Evolutionary conservation across 2,329 filamentous ascomycete species (phyloP).

Genomic region (Elsinoe australis): DNA sequence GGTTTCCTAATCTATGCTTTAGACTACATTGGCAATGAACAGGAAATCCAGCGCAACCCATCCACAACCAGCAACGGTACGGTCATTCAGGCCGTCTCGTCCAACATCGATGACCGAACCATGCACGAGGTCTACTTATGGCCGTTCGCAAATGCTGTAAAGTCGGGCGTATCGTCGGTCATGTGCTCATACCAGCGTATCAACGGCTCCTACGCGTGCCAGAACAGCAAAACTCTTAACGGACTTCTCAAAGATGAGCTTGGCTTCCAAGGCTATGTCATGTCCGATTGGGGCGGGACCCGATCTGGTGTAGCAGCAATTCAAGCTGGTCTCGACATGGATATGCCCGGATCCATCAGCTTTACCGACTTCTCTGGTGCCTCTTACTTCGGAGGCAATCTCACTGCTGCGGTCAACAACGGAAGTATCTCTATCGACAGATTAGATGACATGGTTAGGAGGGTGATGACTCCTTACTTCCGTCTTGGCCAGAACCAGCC

Average conservation of each 20-base stretch:
- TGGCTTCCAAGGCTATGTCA: conserved; percentile 69
- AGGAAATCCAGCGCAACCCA: conserved; percentile 38
- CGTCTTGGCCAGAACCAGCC: conserved; percentile 37
- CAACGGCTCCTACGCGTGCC: conserved; percentile 53
- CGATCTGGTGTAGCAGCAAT: conserved; percentile 36
- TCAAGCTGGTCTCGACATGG: conserved; percentile 44
- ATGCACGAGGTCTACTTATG: conserved; percentile 71
- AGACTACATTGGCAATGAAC: conserved; percentile 49
- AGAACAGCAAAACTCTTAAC: conserved; percentile 70
- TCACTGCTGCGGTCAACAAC: conserved; percentile 35
- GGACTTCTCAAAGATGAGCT: conserved; percentile 74
- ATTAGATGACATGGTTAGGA: conserved; percentile 41
- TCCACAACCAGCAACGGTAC: conserved; percentile 21
- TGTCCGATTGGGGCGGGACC: conserved; percentile 60
- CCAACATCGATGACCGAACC: conserved; percentile 47
- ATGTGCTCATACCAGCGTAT: conserved; percentile 68
- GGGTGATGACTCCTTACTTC: conserved; percentile 42
- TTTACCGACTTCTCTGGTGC: conserved; percentile 20
- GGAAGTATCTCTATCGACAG: conserved; percentile 35
- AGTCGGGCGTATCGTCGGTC: conserved; percentile 61
- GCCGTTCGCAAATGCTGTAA: conserved; percentile 69
- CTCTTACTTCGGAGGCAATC: conserved; percentile 32
- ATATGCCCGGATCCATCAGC: conserved; percentile 33
- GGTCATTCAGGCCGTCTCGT: conserved; percentile 30
- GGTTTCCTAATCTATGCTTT: background rate